phyloP scores from a whole-genome alignment of 495 filamentous ascomycete species.

The Glarea lozoyensis region DNA sequence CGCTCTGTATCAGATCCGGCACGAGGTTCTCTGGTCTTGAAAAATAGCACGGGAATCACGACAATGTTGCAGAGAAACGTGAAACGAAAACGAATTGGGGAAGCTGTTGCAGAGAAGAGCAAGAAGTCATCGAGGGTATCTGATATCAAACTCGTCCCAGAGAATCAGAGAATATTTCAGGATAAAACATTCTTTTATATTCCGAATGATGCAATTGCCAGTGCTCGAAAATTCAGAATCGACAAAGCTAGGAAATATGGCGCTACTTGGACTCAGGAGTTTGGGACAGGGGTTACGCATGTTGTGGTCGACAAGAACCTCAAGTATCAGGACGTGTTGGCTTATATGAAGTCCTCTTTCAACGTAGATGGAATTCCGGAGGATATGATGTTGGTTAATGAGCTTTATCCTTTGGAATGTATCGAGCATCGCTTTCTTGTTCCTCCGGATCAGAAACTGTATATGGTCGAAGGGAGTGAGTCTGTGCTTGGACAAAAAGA shows the following conservation, averaged over 20 bases:
- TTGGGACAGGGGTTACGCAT: conserved; percentile 45
- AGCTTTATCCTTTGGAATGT: conserved; percentile 73
- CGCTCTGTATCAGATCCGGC: conserved; percentile 17
- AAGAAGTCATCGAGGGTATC: no score
- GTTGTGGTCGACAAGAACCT: conserved; percentile 70
- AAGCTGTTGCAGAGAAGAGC: no score
- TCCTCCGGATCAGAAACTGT: conserved; percentile 47
- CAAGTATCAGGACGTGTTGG: conserved; percentile 55
- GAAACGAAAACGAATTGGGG: conserved; percentile 50
- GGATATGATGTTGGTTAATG: conserved; percentile 54
- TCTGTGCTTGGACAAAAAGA: no score
- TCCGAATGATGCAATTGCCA: conserved; percentile 66
- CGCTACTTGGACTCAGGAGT: conserved; percentile 48
- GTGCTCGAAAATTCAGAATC: conserved; percentile 59
- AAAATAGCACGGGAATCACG: conserved; percentile 13
- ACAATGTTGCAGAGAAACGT: conserved; percentile 16
- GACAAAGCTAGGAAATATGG: conserved; percentile 69
- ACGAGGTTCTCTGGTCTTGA: conserved; percentile 8
- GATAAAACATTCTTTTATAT: conserved; percentile 66
- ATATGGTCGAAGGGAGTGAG: conserved; percentile 24
- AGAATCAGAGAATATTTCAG: conserved; percentile 56
- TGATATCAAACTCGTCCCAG: conserved; percentile 38
- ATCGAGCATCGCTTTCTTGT: conserved; percentile 51
- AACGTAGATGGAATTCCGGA: conserved; percentile 30
- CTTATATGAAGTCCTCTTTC: conserved; percentile 39